phyloP scores from a whole-genome alignment of 1,284 basidiomycete species.

The Ceratobasidium sp. region DNA sequence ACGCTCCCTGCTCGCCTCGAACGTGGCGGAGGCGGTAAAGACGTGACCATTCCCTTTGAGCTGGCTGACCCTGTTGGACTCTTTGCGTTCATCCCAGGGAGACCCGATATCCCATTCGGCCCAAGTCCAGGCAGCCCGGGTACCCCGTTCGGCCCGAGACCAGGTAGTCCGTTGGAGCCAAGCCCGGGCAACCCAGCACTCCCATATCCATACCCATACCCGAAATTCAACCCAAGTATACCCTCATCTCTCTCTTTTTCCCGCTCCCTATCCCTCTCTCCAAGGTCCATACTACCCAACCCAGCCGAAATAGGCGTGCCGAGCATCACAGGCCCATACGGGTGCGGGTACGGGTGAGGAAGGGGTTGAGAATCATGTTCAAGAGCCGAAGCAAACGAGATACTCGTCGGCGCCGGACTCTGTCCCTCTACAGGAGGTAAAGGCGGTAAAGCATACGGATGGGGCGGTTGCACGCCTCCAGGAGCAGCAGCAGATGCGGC shows the following conservation, averaged over 20 bases:
- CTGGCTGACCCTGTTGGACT: background rate
- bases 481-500: constrained; percentile 1
- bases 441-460: constrained; percentile 7
- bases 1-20: constrained; percentile 37
- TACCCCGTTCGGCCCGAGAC: too few relatives aligned
- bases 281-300: constrained; percentile 43
- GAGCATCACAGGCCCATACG: constrained; percentile 21
- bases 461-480: background rate
- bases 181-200: constrained; percentile 19
- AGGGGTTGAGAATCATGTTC: constrained; percentile 11
- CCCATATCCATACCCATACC: too few relatives aligned
- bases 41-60: constrained; percentile 26
- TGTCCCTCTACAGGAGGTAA: background rate
- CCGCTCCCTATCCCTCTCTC: constrained; percentile 19
- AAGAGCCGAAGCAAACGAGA: constrained; percentile 25
- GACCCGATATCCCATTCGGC: background rate
- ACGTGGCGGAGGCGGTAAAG: constrained; percentile 39
- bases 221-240: constrained; percentile 17
- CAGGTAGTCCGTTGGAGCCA: background rate
- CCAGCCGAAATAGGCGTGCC: constrained; percentile 43
- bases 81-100: constrained; percentile 12
- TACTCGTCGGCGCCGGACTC: constrained; percentile 25
- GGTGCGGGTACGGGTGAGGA: background rate
- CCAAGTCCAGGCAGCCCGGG: constrained; percentile 5
- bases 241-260: constrained; percentile 21